Evolutionary conservation across 176 grass and related monocot species (phyloP).

Genomic region (Carex scoparia): DNA sequence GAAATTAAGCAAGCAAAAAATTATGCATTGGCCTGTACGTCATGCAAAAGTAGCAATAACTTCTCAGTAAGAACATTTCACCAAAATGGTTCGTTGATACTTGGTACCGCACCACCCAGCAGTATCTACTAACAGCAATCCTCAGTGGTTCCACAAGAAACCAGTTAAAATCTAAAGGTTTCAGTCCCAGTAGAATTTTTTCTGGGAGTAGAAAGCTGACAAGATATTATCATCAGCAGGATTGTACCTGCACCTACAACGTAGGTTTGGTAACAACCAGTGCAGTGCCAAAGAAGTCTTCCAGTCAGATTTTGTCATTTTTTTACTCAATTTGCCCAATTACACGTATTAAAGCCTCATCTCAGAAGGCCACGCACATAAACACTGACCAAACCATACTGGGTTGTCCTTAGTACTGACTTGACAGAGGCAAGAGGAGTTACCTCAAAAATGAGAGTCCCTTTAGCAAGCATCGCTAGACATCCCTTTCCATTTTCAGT

Average conservation of each 20-base stretch:
- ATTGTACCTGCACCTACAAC: neutral
- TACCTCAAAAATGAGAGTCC: constrained; percentile 93
- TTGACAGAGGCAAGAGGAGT: constrained; percentile 14
- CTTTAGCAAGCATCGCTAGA: constrained; percentile 79
- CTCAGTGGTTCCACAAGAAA: neutral
- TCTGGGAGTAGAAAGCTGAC: neutral
- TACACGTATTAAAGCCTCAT: constrained; percentile 7
- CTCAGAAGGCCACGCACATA: neutral
- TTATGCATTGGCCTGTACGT: too few species aligned
- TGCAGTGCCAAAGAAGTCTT: neutral
- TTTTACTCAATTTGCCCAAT: neutral
- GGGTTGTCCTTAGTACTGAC: constrained; percentile 10
- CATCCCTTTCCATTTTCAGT: constrained; percentile 90
- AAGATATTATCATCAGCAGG: neutral
- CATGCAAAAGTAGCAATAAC: neutral
- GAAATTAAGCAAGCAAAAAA: constrained; percentile 1
- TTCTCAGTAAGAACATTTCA: neutral
- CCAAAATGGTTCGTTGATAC: neutral
- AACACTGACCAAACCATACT: constrained; percentile 27
- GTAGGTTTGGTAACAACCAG: neutral
- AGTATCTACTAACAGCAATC: neutral
- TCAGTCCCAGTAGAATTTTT: neutral
- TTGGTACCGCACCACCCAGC: neutral
- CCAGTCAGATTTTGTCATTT: neutral
- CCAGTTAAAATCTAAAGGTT: neutral